These are phyloP conservation scores for Glebionis coronaria DNA, from an alignment of 129 eudicot genomes.

Conservation along the genomic window DNA sequence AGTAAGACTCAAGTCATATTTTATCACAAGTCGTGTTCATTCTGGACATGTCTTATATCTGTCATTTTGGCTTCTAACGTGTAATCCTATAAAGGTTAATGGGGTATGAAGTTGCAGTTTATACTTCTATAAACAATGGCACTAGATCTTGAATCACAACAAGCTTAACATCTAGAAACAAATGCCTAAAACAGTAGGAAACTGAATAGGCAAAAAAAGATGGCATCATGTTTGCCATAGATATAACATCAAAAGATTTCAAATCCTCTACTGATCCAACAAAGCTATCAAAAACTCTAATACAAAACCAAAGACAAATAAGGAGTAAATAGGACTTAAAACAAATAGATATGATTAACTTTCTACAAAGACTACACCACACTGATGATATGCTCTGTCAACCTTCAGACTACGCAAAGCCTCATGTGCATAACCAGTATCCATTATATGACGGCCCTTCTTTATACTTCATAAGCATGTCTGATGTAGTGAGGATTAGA, in stretches of 20 bases:
- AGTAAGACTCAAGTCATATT: too few species aligned
- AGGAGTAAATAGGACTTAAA: slow-evolving; percentile 6
- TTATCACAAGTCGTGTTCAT: too few species aligned
- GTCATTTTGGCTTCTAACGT: too few species aligned
- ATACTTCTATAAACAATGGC: too few species aligned
- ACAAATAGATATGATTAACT: too few species aligned
- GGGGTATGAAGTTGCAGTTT: too few species aligned
- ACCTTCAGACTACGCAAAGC: neutral
- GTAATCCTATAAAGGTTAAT: too few species aligned
- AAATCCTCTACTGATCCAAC: slow-evolving; percentile 4
- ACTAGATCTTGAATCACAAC: too few species aligned
- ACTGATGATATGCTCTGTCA: slow-evolving; percentile 11
- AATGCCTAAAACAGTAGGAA: too few species aligned
- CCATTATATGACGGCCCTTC: neutral
- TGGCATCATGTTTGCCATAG: neutral
- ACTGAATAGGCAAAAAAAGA: neutral
- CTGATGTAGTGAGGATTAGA: too few species aligned
- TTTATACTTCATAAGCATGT: neutral
- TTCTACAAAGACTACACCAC: neutral
- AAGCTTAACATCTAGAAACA: too few species aligned
- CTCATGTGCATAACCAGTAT: neutral
- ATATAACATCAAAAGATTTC: slow-evolving; percentile 8
- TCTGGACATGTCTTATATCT: too few species aligned
- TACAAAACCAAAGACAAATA: slow-evolving; percentile 3
- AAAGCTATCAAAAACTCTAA: slow-evolving; percentile 14